phyloP scores from a whole-genome alignment of 2,329 filamentous ascomycete species.

The Parasarocladium wereldwijsianum region DNA sequence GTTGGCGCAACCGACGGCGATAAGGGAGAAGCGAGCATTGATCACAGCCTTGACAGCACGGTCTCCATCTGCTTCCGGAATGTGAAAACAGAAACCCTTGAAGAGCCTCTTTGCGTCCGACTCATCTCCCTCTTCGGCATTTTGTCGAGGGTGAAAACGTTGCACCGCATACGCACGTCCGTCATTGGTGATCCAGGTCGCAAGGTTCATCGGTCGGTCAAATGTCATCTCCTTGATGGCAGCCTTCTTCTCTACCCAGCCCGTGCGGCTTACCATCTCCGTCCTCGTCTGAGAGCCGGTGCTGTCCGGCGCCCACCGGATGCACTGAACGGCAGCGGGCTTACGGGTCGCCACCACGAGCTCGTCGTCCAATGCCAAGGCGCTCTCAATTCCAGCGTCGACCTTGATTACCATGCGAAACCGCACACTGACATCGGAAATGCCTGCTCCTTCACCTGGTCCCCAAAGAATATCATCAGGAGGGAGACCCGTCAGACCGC shows the following conservation, averaged over 20 bases:
- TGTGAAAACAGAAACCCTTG: slow-evolving; percentile 82
- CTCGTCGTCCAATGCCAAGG: slow-evolving; percentile 82
- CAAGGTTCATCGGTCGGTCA: slow-evolving; percentile 90
- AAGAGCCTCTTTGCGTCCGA: slow-evolving; percentile 54
- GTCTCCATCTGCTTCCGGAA: slow-evolving; percentile 42
- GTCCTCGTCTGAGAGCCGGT: slow-evolving; percentile 76
- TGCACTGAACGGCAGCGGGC: slow-evolving; percentile 90
- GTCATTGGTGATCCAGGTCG: slow-evolving; percentile 81
- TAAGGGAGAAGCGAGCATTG: slow-evolving; percentile 87
- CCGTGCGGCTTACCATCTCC: slow-evolving; percentile 75
- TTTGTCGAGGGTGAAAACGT: slow-evolving; percentile 33
- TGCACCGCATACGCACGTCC: slow-evolving; percentile 87
- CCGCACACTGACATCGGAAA: slow-evolving; percentile 75
- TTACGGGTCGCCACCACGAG: slow-evolving; percentile 82
- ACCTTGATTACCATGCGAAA: slow-evolving; percentile 98
- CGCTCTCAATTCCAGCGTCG: slow-evolving; percentile 82
- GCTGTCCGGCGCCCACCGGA: slow-evolving; percentile 80
- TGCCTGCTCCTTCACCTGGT: slow-evolving; percentile 66
- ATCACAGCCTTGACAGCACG: slow-evolving; percentile 64
- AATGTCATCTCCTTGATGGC: slow-evolving; percentile 75
- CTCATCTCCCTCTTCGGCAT: slow-evolving; percentile 25
- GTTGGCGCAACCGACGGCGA: slow-evolving; percentile 71
- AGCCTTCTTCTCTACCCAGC: slow-evolving; percentile 67
- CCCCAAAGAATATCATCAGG: slow-evolving; percentile 55
- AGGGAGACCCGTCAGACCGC: slow-evolving; percentile 35